These are phyloP conservation scores for Rhodotorula paludigena DNA, from an alignment of 768 basidiomycete species.

Conservation along the genomic window DNA sequence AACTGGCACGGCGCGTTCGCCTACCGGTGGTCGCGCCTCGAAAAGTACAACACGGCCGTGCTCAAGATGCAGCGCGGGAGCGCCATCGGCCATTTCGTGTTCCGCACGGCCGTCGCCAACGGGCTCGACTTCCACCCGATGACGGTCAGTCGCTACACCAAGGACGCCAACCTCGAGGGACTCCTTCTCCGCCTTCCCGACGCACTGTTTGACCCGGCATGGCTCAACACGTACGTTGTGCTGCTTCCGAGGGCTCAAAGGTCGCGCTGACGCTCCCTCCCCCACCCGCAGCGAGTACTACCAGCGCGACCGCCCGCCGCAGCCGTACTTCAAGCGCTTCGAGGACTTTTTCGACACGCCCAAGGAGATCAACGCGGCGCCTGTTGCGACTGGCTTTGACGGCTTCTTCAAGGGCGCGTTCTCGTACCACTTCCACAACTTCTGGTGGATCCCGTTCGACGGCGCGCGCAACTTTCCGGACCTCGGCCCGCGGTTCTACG, in stretches of 20 bases:
- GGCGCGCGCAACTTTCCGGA: slow-evolving; percentile 91
- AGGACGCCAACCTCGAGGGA: slow-evolving; percentile 78
- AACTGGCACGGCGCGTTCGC: slow-evolving; percentile 95
- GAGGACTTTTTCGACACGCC: slow-evolving; percentile 80
- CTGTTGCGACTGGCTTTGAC: slow-evolving; percentile 81
- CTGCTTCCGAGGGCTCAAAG: neutral
- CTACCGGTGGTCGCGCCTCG: slow-evolving; percentile 87
- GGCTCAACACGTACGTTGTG: slow-evolving; percentile 66
- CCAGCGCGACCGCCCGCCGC: slow-evolving; percentile 86
- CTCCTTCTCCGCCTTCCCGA: slow-evolving; percentile 85
- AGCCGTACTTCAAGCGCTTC: slow-evolving; percentile 73
- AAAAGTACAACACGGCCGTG: slow-evolving; percentile 94
- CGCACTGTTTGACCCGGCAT: slow-evolving; percentile 92
- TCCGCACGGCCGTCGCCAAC: slow-evolving; percentile 90
- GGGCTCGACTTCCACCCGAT: slow-evolving; percentile 94
- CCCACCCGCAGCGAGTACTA: slow-evolving; percentile 58
- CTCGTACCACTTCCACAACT: slow-evolving; percentile 95
- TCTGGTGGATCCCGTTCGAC: slow-evolving; percentile 96
- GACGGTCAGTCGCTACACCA: slow-evolving; percentile 83
- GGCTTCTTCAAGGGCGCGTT: slow-evolving; percentile 95
- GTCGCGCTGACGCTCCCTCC: neutral
- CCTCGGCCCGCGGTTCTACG: slow-evolving; percentile 70
- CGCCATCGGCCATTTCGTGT: slow-evolving; percentile 85
- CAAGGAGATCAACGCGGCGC: slow-evolving; percentile 64
- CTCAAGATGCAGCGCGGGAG: slow-evolving; percentile 87